A percentile compares a stretch with the other conserved stretches of the same genome.
Evolutionary conservation across 164 flowering plant genomes (phyloP).

Genomic region (grape (Vitis vinifera)): DNA sequence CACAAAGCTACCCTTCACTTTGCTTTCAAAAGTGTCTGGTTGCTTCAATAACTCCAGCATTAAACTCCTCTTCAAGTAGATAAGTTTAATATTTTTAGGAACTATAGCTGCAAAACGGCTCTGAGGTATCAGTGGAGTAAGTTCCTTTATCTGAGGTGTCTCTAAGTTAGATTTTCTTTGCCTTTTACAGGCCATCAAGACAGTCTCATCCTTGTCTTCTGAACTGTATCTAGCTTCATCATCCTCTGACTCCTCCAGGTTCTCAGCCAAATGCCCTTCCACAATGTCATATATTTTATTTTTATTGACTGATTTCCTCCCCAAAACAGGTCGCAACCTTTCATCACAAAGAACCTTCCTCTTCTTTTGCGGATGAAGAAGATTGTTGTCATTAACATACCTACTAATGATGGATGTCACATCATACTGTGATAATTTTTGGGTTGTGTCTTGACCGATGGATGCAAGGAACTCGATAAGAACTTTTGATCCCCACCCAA

Average conservation of each 20-base stretch:
- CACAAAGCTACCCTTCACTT: constrained; percentile 65
- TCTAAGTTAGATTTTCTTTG: constrained; percentile 12
- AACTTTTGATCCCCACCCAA: constrained; percentile 73
- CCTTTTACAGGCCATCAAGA: constrained; percentile 13
- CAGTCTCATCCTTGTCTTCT: constrained; percentile 25
- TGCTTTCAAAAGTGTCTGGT: constrained; percentile 52
- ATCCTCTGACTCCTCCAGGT: constrained; percentile 36
- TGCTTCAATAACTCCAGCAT: constrained; percentile 46
- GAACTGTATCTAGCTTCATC: constrained; percentile 33
- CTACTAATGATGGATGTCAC: constrained; percentile 42
- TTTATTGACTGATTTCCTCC: constrained; percentile 44
- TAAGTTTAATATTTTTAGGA: constrained; percentile 52
- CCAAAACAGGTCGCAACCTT: constrained; percentile 39
- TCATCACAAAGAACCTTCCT: constrained; percentile 60
- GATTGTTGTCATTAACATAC: constrained; percentile 53
- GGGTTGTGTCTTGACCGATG: constrained; percentile 48
- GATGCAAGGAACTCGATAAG: constrained; percentile 59
- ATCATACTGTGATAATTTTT: constrained; percentile 43
- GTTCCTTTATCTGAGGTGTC: constrained; percentile 16
- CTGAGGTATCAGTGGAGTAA: background rate
- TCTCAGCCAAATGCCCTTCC: constrained; percentile 61
- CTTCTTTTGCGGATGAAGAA: constrained; percentile 49
- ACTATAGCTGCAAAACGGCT: constrained; percentile 60
- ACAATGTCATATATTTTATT: constrained; percentile 42
- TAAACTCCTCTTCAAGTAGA: constrained; percentile 64